These are phyloP conservation scores for Pestalotiopsis sp. DNA, from an alignment of 2,329 filamentous ascomycete genomes.

Conservation along the genomic window DNA sequence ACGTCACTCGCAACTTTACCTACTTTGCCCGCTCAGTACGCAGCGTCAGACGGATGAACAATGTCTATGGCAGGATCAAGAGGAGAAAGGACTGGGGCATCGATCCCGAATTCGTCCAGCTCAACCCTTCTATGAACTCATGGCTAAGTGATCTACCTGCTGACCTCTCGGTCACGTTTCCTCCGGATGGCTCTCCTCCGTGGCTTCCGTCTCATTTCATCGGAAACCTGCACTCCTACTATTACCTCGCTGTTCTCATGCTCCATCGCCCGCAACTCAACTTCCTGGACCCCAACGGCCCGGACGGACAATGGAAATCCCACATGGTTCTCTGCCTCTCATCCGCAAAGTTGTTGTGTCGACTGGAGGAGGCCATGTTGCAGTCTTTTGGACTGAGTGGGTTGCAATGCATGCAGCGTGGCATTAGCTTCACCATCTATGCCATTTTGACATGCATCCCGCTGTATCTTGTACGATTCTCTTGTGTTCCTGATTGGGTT, in stretches of 20 bases:
- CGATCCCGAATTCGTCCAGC: conserved; percentile 79
- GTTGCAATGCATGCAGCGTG: conserved; percentile 88
- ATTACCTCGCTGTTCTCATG: conserved; percentile 83
- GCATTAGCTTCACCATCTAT: conserved; percentile 96
- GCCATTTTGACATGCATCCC: conserved; percentile 89
- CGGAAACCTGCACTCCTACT: conserved; percentile 88
- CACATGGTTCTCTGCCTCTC: conserved; percentile 87
- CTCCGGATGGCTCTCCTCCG: conserved; percentile 76
- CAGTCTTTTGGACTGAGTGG: conserved; percentile 78
- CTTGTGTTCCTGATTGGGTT: not conserved
- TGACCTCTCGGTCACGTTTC: conserved; percentile 78
- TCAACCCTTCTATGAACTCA: conserved; percentile 75
- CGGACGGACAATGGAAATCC: conserved; percentile 80
- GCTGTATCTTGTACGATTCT: conserved; percentile 78
- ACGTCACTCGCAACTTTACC: conserved; percentile 81
- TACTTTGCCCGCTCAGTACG: conserved; percentile 79
- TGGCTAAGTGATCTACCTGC: conserved; percentile 79
- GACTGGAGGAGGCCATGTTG: conserved; percentile 82
- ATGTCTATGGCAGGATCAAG: conserved; percentile 74
- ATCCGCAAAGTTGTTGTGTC: conserved; percentile 83
- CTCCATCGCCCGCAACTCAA: conserved; percentile 85
- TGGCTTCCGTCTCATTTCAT: conserved; percentile 87
- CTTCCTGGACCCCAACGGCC: conserved; percentile 71
- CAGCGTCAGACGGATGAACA: conserved; percentile 78
- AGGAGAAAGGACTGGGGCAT: conserved; percentile 80